Percentiles rank a stretch among this genome's conserved stretches.
These are phyloP conservation scores for Russula ochroleuca DNA, from an alignment of 768 basidiomycete species.

Conservation along the genomic window DNA sequence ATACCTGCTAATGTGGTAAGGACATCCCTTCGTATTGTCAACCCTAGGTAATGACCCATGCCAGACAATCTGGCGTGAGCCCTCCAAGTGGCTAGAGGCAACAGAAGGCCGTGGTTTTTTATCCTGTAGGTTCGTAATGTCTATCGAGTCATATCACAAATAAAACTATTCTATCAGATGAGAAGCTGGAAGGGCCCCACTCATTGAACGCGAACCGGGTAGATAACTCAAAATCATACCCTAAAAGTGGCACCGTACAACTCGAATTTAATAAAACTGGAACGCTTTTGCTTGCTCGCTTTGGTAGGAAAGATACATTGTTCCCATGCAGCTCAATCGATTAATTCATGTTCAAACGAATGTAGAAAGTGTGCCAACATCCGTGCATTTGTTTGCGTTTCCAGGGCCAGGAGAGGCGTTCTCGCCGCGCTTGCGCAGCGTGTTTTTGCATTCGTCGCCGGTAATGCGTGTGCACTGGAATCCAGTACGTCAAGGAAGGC, in stretches of 20 bases:
- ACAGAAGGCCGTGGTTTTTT: slow-evolving; percentile 84
- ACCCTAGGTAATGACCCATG: slow-evolving; percentile 13
- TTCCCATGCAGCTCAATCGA: not conserved
- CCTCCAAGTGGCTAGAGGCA: slow-evolving; percentile 74
- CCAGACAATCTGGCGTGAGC: slow-evolving; percentile 84
- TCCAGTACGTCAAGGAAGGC: slow-evolving; percentile 68
- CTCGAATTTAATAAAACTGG: slow-evolving; percentile 82
- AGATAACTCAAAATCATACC: slow-evolving; percentile 59
- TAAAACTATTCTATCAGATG: slow-evolving; percentile 45
- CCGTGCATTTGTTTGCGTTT: slow-evolving; percentile 69
- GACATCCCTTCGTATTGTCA: slow-evolving; percentile 13
- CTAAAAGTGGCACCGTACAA: slow-evolving; percentile 64
- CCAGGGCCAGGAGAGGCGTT: slow-evolving; percentile 56
- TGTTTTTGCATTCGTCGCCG: slow-evolving; percentile 60
- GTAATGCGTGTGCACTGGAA: slow-evolving; percentile 76
- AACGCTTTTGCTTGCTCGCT: slow-evolving; percentile 65
- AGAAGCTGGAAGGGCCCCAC: slow-evolving; percentile 55
- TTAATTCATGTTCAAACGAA: slow-evolving; percentile 24
- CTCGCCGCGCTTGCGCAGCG: slow-evolving; percentile 56
- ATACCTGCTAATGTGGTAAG: slow-evolving; percentile 56
- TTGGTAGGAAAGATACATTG: slow-evolving; percentile 46
- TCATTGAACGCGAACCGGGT: slow-evolving; percentile 46
- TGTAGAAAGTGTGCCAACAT: slow-evolving; percentile 59
- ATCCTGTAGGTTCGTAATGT: slow-evolving; percentile 53
- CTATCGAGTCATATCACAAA: not conserved